Base-by-base conservation (phyloP, 108 stramenopile genomes). In the Cyclostephanos tholiformis region DNA sequence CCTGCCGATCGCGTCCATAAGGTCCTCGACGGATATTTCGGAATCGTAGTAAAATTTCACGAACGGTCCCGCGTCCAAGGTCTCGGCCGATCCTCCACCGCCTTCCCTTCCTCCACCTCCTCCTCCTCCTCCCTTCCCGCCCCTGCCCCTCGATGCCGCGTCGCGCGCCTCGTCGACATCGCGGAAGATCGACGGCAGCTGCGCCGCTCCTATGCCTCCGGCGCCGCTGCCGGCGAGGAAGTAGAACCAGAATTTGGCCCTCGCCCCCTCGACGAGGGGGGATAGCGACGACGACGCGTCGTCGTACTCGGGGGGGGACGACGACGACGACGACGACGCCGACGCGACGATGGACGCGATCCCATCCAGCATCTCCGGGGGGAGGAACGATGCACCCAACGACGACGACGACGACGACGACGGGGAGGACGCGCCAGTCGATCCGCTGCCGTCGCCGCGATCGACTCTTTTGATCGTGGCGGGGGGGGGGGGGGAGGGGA, bases 221-320 rank as follows among this genome's bases (percentile, higher is more conserved):
- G 82, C 82, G 23, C 82, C 82, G 35, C 49, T 53, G 13, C 82
- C 82, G 29, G 82, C 82, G 25, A 74, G 68, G 52, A 83, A 80
- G 65, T 79, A 80, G 56, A 80, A 80, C 68, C 68, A 83, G 52
- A 83, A 83, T 44, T 83, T 80, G 50, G 63, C 67, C 8, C 63
- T 23, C 12, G 79, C 72, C 36, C 50, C 67, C 50, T 68, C 75
- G 16, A 76, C 48, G 1, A 50, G 61, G 16, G 67, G 67, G 26
- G 75, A 69, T 14, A 67, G 11, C 20, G 51, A 32, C 32, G 32
- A 32, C 32, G 32, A 32, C 32, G 32, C n/a, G n/a, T n/a, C n/a
- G n/a, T n/a, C n/a, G n/a, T n/a, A n/a, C n/a, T n/a, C n/a, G 32
- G 32, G 32, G 4, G 32, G 4, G 32, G 32, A 32, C 32, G 32